These are phyloP conservation scores for Millerozyma miso DNA, from an alignment of 805 yeast species.

Conservation along the genomic window DNA sequence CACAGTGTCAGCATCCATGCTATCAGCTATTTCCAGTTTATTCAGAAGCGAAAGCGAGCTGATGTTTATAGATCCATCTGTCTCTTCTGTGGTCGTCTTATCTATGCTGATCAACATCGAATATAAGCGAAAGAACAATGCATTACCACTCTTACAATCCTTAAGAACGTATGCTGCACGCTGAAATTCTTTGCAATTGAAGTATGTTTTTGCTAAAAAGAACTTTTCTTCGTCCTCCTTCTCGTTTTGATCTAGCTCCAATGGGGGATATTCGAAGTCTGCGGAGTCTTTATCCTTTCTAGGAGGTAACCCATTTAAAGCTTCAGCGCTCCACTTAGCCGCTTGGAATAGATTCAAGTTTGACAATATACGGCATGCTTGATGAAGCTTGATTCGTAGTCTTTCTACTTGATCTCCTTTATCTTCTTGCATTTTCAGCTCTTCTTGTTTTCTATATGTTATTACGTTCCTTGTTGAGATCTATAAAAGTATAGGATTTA, in stretches of 20 bases:
- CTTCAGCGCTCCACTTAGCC: slow-evolving; percentile 83
- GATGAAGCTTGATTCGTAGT: slow-evolving; percentile 22
- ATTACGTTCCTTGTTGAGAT: too few species aligned
- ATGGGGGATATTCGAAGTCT: slow-evolving; percentile 9
- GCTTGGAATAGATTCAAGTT: slow-evolving; percentile 62
- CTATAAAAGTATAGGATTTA: not conserved
- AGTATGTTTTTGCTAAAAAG: slow-evolving; percentile 64
- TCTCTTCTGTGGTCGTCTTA: slow-evolving; percentile 63
- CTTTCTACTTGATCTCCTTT: slow-evolving; percentile 7
- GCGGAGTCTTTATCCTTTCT: slow-evolving; percentile 2
- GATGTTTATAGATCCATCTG: slow-evolving; percentile 59
- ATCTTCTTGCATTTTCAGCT: slow-evolving; percentile 5
- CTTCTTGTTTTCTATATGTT: not conserved
- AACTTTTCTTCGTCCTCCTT: slow-evolving; percentile 41
- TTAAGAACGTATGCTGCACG: slow-evolving; percentile 62
- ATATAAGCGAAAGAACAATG: slow-evolving; percentile 63
- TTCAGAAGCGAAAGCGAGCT: slow-evolving; percentile 11
- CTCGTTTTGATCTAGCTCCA: slow-evolving; percentile 25
- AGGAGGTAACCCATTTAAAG: slow-evolving; percentile 54
- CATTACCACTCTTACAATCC: slow-evolving; percentile 47
- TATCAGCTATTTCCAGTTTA: slow-evolving; percentile 20
- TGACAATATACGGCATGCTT: slow-evolving; percentile 37
- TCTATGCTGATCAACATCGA: slow-evolving; percentile 75
- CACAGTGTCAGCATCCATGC: slow-evolving; percentile 2
- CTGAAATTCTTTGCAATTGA: slow-evolving; percentile 81